Evolutionary conservation across 2,329 filamentous ascomycete genomes (phyloP).

Genomic region (Diaporthe caulivora): DNA sequence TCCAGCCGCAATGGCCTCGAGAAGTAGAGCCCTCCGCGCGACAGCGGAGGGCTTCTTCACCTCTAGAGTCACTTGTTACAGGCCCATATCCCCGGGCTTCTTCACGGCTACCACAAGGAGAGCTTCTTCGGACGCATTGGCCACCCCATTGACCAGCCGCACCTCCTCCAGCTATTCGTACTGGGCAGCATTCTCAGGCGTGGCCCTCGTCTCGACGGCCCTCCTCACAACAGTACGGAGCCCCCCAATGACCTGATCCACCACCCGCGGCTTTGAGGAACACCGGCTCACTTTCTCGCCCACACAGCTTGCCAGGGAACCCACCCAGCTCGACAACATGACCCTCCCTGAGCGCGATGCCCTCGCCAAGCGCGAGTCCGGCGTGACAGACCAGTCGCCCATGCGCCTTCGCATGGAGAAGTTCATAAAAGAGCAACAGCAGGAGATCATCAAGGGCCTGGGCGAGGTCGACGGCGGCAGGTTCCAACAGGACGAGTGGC

Average conservation of each 20-base stretch:
- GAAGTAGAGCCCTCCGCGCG: constrained; percentile 40
- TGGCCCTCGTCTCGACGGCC: constrained; percentile 65
- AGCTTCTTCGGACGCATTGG: constrained; percentile 30
- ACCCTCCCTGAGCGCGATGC: constrained; percentile 89
- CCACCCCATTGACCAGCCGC: constrained; percentile 42
- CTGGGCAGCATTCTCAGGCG: constrained; percentile 54
- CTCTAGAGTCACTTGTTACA: constrained; percentile 23
- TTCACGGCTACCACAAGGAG: constrained; percentile 28
- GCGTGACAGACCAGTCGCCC: constrained; percentile 82
- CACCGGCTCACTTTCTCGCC: constrained; percentile 16
- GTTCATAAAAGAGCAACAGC: constrained; percentile 93
- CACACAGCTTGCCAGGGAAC: constrained; percentile 56
- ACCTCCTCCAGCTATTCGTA: constrained; percentile 47
- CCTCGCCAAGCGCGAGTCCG: constrained; percentile 81
- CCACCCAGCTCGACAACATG: constrained; percentile 68
- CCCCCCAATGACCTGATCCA: constrained; percentile 8
- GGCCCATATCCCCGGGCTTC: constrained; percentile 34
- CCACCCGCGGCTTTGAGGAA: neutral
- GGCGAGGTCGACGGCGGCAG: constrained; percentile 85
- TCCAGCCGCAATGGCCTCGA: constrained; percentile 37
- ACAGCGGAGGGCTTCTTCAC: constrained; percentile 33
- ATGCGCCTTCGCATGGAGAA: constrained; percentile 99
- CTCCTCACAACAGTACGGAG: constrained; percentile 70
- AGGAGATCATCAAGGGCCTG: constrained; percentile 85
- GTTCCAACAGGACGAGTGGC: constrained; percentile 90